phyloP scores from a whole-genome alignment of 371 early-diverging fungal genomes.

The Mucor indicus region DNA sequence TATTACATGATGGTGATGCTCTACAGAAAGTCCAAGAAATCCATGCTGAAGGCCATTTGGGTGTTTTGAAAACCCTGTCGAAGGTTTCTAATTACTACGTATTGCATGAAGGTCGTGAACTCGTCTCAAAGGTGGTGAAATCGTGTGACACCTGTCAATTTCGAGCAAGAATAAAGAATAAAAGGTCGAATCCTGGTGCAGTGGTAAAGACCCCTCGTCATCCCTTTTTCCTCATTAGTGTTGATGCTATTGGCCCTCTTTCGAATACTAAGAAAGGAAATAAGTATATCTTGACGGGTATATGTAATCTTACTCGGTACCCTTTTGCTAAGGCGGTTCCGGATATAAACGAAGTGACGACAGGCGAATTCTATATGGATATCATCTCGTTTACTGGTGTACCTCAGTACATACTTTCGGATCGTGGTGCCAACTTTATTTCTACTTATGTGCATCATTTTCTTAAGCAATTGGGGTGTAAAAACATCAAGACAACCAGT shows the following conservation, averaged over 20 bases:
- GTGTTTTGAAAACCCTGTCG: conserved; percentile 7
- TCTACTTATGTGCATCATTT: conserved; percentile 3
- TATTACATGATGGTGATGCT: too few species aligned
- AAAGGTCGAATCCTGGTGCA: not conserved
- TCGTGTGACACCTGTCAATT: not conserved
- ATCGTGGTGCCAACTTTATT: conserved; percentile 19
- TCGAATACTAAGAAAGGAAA: conserved; percentile 2
- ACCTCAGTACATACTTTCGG: conserved; percentile 7
- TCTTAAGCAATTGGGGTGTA: conserved; percentile 18
- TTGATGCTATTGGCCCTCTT: conserved; percentile 24
- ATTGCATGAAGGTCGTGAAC: conserved; percentile 7
- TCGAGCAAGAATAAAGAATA: not conserved
- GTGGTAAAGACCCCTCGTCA: conserved; percentile 3
- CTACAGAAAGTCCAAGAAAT: too few species aligned
- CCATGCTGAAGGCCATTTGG: conserved; percentile 23
- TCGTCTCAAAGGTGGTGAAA: not conserved
- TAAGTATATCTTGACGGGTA: conserved; percentile 17
- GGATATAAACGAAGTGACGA: conserved; percentile 17
- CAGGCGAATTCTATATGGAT: conserved; percentile 10
- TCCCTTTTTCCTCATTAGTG: conserved; percentile 17
- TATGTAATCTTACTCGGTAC: conserved; percentile 19
- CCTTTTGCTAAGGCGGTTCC: conserved; percentile 10
- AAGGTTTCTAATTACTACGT: not conserved
- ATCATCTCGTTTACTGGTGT: conserved; percentile 15
- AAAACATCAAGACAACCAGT: conserved; percentile 18